Conservation (phyloP, 495 filamentous ascomycete species). For the Cairneyella variabilis region DNA sequence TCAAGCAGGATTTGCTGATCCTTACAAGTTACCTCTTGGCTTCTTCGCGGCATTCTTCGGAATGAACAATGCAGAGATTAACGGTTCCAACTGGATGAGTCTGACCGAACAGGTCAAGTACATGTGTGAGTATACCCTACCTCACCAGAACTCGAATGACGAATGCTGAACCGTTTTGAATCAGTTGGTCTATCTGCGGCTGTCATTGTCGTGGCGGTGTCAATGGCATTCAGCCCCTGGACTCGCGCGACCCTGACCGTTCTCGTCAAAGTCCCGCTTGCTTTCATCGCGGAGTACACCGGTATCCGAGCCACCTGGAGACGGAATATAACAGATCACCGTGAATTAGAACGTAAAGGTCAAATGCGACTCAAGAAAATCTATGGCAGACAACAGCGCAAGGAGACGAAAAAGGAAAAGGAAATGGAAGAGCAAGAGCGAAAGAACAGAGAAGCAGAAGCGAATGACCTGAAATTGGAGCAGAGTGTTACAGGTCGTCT, state of each 20-base stretch:
- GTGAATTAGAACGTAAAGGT: background rate
- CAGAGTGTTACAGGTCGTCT: no score
- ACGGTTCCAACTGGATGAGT: slow-evolving; percentile 8
- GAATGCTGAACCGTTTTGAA: no score
- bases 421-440: no score
- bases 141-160: background rate
- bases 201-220: slow-evolving; percentile 2
- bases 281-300: slow-evolving; percentile 7
- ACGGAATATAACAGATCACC: background rate
- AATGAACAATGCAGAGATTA: slow-evolving; percentile 14
- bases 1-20: background rate
- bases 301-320: background rate
- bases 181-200: slow-evolving; percentile 4
- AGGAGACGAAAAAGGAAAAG: background rate
- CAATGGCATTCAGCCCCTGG: slow-evolving; percentile 11
- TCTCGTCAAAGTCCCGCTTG: slow-evolving; percentile 4
- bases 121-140: background rate
- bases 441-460: no score
- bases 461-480: no score
- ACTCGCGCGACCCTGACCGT: slow-evolving; percentile 12
- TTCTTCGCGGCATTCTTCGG: slow-evolving; percentile 13
- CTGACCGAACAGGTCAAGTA: slow-evolving; percentile 14
- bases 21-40: slow-evolving; percentile 1
- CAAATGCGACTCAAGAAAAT: background rate
- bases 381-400: background rate